phyloP scores from a whole-genome alignment of 495 filamentous ascomycete species.

The Geopyxis carbonaria region DNA sequence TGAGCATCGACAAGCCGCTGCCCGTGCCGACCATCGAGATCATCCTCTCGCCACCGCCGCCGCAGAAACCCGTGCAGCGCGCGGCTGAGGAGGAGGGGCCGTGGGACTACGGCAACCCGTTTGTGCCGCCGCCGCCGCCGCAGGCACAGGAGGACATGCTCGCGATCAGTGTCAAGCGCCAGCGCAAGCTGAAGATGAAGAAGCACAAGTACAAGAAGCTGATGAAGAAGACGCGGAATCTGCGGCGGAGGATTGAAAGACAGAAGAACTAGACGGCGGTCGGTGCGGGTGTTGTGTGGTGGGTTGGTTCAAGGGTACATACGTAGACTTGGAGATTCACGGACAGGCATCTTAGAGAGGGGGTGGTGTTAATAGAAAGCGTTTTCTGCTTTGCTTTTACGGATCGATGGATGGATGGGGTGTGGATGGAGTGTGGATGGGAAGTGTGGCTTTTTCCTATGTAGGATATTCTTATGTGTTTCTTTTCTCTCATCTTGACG shows the following conservation, averaged over 20 bases:
- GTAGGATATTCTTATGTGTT: too few relatives aligned
- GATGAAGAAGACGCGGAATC: slow-evolving; percentile 73
- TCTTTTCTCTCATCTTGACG: too few relatives aligned
- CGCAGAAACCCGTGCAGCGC: slow-evolving; percentile 19
- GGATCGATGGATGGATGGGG: too few relatives aligned
- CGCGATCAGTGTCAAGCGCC: slow-evolving; percentile 72
- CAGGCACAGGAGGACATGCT: slow-evolving; percentile 36
- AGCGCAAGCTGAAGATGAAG: slow-evolving; percentile 94
- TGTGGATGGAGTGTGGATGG: too few relatives aligned
- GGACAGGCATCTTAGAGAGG: too few relatives aligned
- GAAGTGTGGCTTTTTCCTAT: too few relatives aligned
- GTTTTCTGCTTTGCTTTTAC: too few relatives aligned
- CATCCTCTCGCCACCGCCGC: slow-evolving; percentile 66
- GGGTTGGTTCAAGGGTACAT: not conserved
- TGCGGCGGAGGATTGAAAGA: slow-evolving; percentile 68
- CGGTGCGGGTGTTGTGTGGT: not conserved
- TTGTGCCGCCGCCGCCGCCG: slow-evolving; percentile 60
- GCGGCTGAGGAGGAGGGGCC: slow-evolving; percentile 30
- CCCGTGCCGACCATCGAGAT: slow-evolving; percentile 40
- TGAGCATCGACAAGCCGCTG: slow-evolving; percentile 66
- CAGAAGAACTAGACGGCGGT: slow-evolving; percentile 14
- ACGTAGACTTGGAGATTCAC: too few relatives aligned
- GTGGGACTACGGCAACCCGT: slow-evolving; percentile 37
- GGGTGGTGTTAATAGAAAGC: too few relatives aligned
- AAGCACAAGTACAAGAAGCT: slow-evolving; percentile 99